Percentiles rank a stretch among this genome's conserved stretches.
Conservation (phyloP, 345 rosid genomes). For the Boechera stricta region DNA sequence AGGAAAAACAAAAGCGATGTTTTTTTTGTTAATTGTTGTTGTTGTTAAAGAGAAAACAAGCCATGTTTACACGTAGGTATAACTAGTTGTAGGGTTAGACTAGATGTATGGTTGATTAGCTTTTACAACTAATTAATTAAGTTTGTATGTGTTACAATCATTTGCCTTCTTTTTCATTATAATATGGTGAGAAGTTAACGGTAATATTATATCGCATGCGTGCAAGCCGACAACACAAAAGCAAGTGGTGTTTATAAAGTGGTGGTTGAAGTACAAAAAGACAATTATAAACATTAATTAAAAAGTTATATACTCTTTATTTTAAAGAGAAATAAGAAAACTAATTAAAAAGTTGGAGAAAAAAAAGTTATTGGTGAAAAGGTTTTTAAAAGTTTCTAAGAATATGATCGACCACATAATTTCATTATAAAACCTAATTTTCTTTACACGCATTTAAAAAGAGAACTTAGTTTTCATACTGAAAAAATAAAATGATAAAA, state of each 20-base stretch:
- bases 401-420: neutral
- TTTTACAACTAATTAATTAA: conserved; percentile 4
- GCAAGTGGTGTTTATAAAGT: conserved; percentile 19
- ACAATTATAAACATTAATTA: neutral
- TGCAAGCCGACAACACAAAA: conserved; percentile 41
- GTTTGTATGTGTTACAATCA: conserved; percentile 19
- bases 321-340: neutral
- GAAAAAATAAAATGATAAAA: too few relatives aligned
- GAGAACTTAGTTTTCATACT: neutral
- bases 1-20: neutral
- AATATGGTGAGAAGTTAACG: conserved; percentile 25
- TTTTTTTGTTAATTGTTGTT: neutral
- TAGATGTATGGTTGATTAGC: conserved; percentile 13
- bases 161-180: conserved; percentile 25
- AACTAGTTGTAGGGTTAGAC: conserved; percentile 19
- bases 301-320: neutral
- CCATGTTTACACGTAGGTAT: conserved; percentile 15
- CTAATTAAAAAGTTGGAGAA: neutral
- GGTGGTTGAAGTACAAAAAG: conserved; percentile 37
- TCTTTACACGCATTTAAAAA: neutral
- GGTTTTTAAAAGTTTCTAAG: neutral
- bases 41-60: neutral
- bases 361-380: neutral
- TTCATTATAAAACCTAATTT: neutral
- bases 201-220: conserved; percentile 45